Evolutionary conservation across 805 yeast genomes (phyloP).

Genomic region (Scheffersomyces amazonensis): DNA sequence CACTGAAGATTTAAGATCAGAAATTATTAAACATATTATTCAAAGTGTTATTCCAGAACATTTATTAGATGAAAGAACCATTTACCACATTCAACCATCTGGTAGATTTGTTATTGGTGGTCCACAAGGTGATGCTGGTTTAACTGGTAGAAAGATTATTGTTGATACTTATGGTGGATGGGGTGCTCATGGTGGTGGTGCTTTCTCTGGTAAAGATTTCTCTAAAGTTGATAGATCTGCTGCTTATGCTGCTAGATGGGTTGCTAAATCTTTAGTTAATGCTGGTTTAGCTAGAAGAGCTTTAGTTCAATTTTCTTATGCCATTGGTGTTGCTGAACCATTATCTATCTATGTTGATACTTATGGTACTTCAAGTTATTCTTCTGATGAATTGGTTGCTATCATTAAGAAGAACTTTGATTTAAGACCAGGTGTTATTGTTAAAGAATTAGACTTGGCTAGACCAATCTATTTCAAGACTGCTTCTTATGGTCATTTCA

Average conservation of each 20-base stretch:
- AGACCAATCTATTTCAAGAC: constrained; percentile 99
- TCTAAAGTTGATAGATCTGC: constrained; percentile 99
- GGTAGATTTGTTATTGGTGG: constrained; percentile 99
- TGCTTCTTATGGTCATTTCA: constrained; percentile 99
- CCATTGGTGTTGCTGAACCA: constrained; percentile 99
- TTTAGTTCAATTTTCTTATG: constrained; percentile 97
- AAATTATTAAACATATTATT: constrained; percentile 75
- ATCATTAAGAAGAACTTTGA: constrained; percentile 94
- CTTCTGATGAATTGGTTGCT: constrained; percentile 85
- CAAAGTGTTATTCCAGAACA: constrained; percentile 90
- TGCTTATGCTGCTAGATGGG: constrained; percentile 99
- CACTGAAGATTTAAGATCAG: constrained; percentile 85
- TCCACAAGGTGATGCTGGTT: constrained; percentile 99
- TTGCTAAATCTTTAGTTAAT: constrained; percentile 93
- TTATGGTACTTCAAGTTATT: constrained; percentile 92
- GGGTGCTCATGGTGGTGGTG: constrained; percentile 99
- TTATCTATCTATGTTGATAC: constrained; percentile 96
- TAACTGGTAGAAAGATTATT: constrained; percentile 98
- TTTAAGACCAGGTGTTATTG: constrained; percentile 99
- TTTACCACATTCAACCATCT: constrained; percentile 98
- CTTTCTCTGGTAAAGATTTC: constrained; percentile 99
- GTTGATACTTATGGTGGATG: constrained; percentile 99
- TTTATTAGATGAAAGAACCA: constrained; percentile 89
- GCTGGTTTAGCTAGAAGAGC: constrained; percentile 97
- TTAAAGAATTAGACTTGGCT: constrained; percentile 93